A percentile compares a stretch with the other conserved stretches of the same genome.
Evolutionary conservation across 257 asterid species (phyloP).

Genomic region (Striga asiatica): DNA sequence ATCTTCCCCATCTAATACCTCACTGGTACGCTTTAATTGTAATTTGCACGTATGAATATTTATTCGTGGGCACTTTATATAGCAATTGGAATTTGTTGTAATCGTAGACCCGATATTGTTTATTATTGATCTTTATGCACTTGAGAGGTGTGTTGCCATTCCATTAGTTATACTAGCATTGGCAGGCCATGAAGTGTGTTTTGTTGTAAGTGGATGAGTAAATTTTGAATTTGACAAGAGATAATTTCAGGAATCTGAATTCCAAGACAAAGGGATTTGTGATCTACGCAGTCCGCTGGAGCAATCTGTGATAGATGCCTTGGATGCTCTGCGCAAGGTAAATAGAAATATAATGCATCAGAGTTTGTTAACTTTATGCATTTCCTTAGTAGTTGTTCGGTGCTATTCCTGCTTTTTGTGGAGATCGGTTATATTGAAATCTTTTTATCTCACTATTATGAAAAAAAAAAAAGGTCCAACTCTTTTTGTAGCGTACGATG

Average conservation of each 20-base stretch:
- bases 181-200: not conserved
- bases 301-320: conserved; percentile 31
- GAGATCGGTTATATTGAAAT: conserved; percentile 9
- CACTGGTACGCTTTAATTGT: conserved; percentile 39
- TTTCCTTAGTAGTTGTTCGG: not conserved
- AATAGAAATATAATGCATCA: conserved; percentile 7
- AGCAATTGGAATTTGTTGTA: not conserved
- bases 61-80: not conserved
- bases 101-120: not conserved
- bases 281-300: conserved; percentile 32
- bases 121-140: conserved; percentile 1
- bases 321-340: conserved; percentile 43
- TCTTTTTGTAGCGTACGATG: too few relatives aligned
- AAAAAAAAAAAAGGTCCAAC: too few relatives aligned
- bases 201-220: conserved; percentile 6
- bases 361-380: not conserved
- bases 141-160: not conserved
- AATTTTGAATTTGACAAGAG: conserved; percentile 16
- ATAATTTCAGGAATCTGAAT: conserved; percentile 39
- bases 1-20: conserved; percentile 28
- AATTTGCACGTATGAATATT: not conserved
- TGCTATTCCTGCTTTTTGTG: not conserved
- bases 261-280: conserved; percentile 16
- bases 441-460: too few relatives aligned
- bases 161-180: not conserved